A percentile compares a stretch with the other conserved stretches of the same genome.
Evolutionary conservation across 495 filamentous ascomycete species (phyloP).

Genomic region (Penicillium desertorum): DNA sequence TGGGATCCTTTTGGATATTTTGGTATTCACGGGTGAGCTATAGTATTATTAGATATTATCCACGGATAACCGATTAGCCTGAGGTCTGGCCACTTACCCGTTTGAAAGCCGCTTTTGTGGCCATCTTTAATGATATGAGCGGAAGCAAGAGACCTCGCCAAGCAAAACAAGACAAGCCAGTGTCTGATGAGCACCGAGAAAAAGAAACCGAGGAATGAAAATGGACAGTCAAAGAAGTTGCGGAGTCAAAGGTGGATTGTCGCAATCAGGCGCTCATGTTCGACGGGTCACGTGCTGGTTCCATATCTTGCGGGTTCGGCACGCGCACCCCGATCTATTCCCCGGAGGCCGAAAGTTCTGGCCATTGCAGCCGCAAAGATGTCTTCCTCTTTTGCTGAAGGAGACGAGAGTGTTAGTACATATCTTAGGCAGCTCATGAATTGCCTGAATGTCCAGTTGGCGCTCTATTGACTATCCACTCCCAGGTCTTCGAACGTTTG

Average conservation of each 20-base stretch:
- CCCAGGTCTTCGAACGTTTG: slow-evolving; percentile 65
- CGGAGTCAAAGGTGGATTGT: slow-evolving; percentile 1
- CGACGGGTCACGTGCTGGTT: slow-evolving; percentile 30
- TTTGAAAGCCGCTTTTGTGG: slow-evolving; percentile 79
- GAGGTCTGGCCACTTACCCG: slow-evolving; percentile 56
- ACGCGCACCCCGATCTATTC: slow-evolving; percentile 19
- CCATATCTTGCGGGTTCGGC: slow-evolving; percentile 16
- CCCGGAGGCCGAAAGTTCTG: slow-evolving; percentile 21
- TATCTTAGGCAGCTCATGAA: slow-evolving; percentile 1
- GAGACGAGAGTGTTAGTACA: slow-evolving; percentile 43
- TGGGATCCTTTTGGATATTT: slow-evolving; percentile 84
- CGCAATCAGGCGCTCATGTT: slow-evolving; percentile 8
- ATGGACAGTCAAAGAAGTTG: not conserved
- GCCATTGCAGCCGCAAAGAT: slow-evolving; percentile 45
- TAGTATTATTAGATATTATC: slow-evolving; percentile 19
- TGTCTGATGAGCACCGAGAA: not conserved
- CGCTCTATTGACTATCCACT: slow-evolving; percentile 7
- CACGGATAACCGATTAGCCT: not conserved
- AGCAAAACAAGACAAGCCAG: not conserved
- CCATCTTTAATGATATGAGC: slow-evolving; percentile 54
- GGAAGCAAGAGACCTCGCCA: slow-evolving; percentile 2
- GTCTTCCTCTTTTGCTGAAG: slow-evolving; percentile 44
- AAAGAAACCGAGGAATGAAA: not conserved
- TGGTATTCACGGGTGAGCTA: slow-evolving; percentile 94
- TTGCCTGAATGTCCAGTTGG: not conserved